Base-by-base conservation (phyloP, 2,329 filamentous ascomycete species). In the Microsporum ferrugineum region DNA sequence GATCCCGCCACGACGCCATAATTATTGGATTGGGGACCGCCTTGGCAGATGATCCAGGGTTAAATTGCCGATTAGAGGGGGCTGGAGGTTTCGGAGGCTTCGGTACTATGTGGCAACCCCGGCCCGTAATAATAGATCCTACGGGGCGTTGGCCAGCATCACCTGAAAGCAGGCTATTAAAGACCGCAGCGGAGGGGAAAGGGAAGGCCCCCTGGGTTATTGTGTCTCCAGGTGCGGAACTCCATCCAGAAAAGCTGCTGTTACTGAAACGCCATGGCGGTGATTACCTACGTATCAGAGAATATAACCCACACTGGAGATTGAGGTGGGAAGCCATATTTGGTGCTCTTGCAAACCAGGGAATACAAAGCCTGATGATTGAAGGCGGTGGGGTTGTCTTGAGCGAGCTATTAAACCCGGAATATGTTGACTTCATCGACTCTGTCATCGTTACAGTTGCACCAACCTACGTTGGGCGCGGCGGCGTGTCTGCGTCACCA, bases 401-500 rank as follows among this genome's bases (percentile, higher is more conserved):
- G 70, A 95, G 94, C 70, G 83, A 87, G 41, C 75, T 97, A 17
- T 78, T 97, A n/a, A 78, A 81, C 43, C 78, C 82, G 1, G 76
- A 77, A 33, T 83, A 85, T 67, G 77, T 83, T 14, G 67, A 71
- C n/a, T 76, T 91, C 6, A 79, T 95, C 47, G 82, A 89, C 69
- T 87, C 87, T 1, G 85, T 96, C 57, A 88, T 97, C 67, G 80
- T 96, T 62, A 96, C 92, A 0, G 85, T 96, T 68, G 91, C 92
- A 2, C 92, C 92, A 6, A 89, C 85, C 0, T 97, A 90, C 83
- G 79, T 97, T n/a, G 92, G 92, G 1, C 80, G 82, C 63, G 89
- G 88, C 1, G 90, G 90, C 5, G 88, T 96, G 7, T 80, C 85
- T 8, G 89, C 96, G 2, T 86, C 84, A 55, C 92, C 91, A 1